A percentile compares a stretch with the other conserved stretches of the same genome.
These are phyloP conservation scores for Sarcomyxa edulis DNA, from an alignment of 768 basidiomycete genomes.

Conservation along the genomic window DNA sequence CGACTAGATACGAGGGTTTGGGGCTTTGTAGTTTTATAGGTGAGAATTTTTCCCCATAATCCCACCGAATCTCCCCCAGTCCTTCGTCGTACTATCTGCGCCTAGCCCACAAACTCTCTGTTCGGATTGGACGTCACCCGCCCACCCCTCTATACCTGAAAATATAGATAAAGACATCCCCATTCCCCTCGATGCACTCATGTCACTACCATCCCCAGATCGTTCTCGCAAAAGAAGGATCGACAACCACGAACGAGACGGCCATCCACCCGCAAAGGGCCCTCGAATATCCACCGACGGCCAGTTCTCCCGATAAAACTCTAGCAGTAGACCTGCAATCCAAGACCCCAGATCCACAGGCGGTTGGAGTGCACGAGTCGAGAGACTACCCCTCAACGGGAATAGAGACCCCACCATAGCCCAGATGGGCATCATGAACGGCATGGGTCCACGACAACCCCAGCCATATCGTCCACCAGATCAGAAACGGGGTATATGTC, in stretches of 20 bases:
- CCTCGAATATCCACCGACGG: constrained; percentile 60
- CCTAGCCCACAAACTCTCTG: too few species aligned
- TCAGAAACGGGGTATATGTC: constrained; percentile 74
- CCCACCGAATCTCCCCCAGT: too few species aligned
- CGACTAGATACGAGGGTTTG: too few species aligned
- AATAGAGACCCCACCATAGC: constrained; percentile 23
- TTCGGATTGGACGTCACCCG: too few species aligned
- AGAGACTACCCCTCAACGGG: constrained; percentile 14
- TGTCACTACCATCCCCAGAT: constrained; percentile 45
- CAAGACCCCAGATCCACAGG: constrained; percentile 28
- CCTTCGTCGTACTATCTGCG: too few species aligned
- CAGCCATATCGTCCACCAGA: constrained; percentile 68
- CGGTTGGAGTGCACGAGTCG: constrained; percentile 37
- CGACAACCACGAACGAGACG: constrained; percentile 57
- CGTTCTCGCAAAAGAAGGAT: constrained; percentile 62
- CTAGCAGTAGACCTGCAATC: constrained; percentile 33
- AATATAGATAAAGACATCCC: constrained; percentile 71
- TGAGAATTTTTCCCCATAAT: too few species aligned
- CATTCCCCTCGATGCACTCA: constrained; percentile 66
- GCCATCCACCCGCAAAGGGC: constrained; percentile 61
- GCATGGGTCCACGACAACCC: constrained; percentile 42
- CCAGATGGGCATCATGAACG: constrained; percentile 28
- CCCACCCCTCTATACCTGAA: too few species aligned
- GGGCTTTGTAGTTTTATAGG: too few species aligned
- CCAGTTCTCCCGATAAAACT: constrained; percentile 64